phyloP scores from a whole-genome alignment of 2,329 filamentous ascomycete species.

The Raffaelea arxii region DNA sequence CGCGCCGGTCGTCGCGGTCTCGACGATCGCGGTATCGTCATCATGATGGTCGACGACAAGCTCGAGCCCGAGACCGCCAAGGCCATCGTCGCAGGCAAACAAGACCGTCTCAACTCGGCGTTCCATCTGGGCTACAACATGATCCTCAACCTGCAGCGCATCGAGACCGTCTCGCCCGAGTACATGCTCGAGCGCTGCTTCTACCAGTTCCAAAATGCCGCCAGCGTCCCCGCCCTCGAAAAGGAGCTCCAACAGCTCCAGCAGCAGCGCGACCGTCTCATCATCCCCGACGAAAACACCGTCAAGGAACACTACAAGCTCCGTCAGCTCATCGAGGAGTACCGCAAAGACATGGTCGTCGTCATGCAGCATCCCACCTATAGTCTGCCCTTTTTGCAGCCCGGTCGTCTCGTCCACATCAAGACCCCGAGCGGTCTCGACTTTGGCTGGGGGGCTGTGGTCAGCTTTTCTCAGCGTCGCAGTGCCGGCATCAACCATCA shows the following conservation, averaged over 20 bases:
- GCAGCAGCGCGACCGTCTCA: slow-evolving; percentile 59
- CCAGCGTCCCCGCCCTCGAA: slow-evolving; percentile 75
- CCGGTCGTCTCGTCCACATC: slow-evolving; percentile 79
- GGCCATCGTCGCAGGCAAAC: slow-evolving; percentile 89
- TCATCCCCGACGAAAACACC: slow-evolving; percentile 75
- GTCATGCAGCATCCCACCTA: slow-evolving; percentile 90
- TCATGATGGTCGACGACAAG: slow-evolving; percentile 98
- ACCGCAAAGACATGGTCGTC: slow-evolving; percentile 79
- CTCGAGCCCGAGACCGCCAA: slow-evolving; percentile 93
- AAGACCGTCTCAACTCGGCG: slow-evolving; percentile 94
- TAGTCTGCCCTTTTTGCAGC: slow-evolving; percentile 73
- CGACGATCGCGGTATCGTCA: slow-evolving; percentile 95
- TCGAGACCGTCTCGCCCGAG: slow-evolving; percentile 98
- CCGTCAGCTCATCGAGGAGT: slow-evolving; percentile 71
- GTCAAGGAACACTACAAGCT: slow-evolving; percentile 94
- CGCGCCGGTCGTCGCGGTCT: slow-evolving; percentile 93
- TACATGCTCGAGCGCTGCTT: slow-evolving; percentile 99
- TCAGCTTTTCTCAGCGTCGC: slow-evolving; percentile 60
- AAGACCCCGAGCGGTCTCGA: slow-evolving; percentile 66
- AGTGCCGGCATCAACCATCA: no score
- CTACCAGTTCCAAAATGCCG: slow-evolving; percentile 94
- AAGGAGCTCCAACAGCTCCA: slow-evolving; percentile 74
- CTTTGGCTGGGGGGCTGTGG: slow-evolving; percentile 90
- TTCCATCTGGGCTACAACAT: slow-evolving; percentile 99
- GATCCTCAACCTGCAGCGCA: slow-evolving; percentile 90